Evolutionary conservation across 2,329 filamentous ascomycete species (phyloP).

Genomic region (Cordyceps javanica): DNA sequence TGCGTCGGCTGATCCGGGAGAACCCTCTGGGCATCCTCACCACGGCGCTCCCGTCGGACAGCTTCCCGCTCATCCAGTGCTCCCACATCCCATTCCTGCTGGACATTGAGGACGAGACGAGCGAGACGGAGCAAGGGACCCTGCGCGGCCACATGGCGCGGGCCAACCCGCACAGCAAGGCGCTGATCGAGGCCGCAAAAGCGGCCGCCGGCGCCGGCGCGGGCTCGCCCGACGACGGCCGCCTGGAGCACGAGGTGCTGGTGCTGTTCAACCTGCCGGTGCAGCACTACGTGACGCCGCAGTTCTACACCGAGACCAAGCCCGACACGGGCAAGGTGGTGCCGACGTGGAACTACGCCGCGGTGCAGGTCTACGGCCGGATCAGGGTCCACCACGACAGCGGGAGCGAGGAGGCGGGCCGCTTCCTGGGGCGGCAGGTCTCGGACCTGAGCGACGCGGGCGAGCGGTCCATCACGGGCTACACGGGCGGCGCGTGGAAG

Average conservation of each 20-base stretch:
- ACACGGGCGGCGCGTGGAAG: slow-evolving; percentile 43
- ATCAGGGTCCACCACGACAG: slow-evolving; percentile 48
- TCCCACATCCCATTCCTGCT: slow-evolving; percentile 57
- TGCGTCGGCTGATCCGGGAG: slow-evolving; percentile 51
- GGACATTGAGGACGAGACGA: slow-evolving; percentile 38
- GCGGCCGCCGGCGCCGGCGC: slow-evolving; percentile 9
- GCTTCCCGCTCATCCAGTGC: slow-evolving; percentile 46
- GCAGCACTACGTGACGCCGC: slow-evolving; percentile 62
- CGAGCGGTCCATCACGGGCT: slow-evolving; percentile 51
- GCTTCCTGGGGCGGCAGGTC: slow-evolving; percentile 47
- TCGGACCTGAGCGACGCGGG: slow-evolving; percentile 43
- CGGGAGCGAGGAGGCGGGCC: slow-evolving; percentile 34
- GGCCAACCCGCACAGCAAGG: slow-evolving; percentile 58
- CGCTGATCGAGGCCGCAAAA: slow-evolving; percentile 44
- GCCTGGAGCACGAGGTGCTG: slow-evolving; percentile 49
- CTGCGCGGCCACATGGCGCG: slow-evolving; percentile 58
- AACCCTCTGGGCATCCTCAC: slow-evolving; percentile 59
- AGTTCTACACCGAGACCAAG: slow-evolving; percentile 63
- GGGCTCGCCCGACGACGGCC: slow-evolving; percentile 15
- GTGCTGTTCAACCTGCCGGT: slow-evolving; percentile 54
- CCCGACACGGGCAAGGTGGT: slow-evolving; percentile 59
- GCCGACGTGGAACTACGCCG: slow-evolving; percentile 65
- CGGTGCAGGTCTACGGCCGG: slow-evolving; percentile 57
- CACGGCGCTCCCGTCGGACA: slow-evolving; percentile 49
- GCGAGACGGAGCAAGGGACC: slow-evolving; percentile 33